Evolutionary conservation across 768 basidiomycete species (phyloP), one percentile per base, ranked within the genome.

Genomic region (Rhizopogon salebrosus): DNA sequence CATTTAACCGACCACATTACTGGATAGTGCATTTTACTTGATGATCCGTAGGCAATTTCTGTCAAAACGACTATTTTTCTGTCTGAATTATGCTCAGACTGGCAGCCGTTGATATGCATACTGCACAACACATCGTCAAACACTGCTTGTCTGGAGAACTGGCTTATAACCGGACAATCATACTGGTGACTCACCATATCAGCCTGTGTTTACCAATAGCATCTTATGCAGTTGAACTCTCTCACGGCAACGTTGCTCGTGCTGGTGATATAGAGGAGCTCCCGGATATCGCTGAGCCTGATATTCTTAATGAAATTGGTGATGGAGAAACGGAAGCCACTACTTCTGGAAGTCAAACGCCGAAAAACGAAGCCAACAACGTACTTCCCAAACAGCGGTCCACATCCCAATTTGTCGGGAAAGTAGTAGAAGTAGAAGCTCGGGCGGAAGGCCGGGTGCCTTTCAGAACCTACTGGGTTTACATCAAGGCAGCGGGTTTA

Each of bases 111-210:
- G 86, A 88, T 62, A 86, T 86, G 78, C 87, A 89, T 57, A 89
- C 87, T 0, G 85, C 87, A 6, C 77, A 79, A 40, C 84, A 87
- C 59, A 66, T 95, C 18, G 82, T 88, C 51, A 68, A 73, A 13
- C 70, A 80, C 34, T 89, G 87, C 56, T 69, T 93, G 14, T 71
- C 72, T 8, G 84, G 91, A 7, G 67, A 75, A 1, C 73, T 93
- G 14, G 79, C 85, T 54, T 68, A 70, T 14, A 78, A 74, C 48
- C 75, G 91, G 14, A 93, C 91, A 0, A 78, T 92, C 57, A 77
- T 93, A 53, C 76, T 95, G 16, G 89, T 93, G 49, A 92, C 91
- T 0, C 92, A 95, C 63, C 88, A 92, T 61, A 80, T 89, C 52
- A 77, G 74, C 31, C 75, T 92, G 6, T 89, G 87, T 60, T 73